A percentile compares a stretch with the other conserved stretches of the same genome.
Evolutionary conservation across 2,329 filamentous ascomycete genomes (phyloP).

Genomic region (Penicillium decumbens): DNA sequence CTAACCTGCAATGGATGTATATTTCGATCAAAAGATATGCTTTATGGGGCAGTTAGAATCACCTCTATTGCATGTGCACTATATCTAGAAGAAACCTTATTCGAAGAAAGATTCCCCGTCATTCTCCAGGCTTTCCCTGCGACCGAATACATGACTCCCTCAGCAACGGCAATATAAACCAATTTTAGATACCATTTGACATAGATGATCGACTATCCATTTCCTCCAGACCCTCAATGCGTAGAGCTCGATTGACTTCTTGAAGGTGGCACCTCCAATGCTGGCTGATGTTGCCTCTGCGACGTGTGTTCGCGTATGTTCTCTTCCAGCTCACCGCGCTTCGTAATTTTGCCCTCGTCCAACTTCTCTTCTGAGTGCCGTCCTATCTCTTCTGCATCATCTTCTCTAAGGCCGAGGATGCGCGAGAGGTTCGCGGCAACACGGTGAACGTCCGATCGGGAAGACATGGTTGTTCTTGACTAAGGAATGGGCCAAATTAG

Average conservation of each 20-base stretch:
- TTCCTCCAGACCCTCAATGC: constrained; percentile 11
- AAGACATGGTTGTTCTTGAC: background rate
- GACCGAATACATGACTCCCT: no score
- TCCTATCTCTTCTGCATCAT: background rate
- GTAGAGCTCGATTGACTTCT: constrained; percentile 15
- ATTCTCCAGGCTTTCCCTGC: no score
- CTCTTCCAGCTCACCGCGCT: constrained; percentile 8
- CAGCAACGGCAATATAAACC: no score
- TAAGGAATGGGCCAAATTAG: no score
- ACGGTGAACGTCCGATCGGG: constrained; percentile 6
- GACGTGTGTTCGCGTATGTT: constrained; percentile 10
- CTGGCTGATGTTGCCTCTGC: constrained; percentile 3
- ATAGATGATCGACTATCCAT: no score
- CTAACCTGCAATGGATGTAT: background rate
- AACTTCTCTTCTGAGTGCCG: background rate
- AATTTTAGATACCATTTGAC: no score
- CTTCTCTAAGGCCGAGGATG: constrained; percentile 1
- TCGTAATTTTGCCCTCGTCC: constrained; percentile 6
- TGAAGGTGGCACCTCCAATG: constrained; percentile 10
- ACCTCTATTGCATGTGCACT: no score
- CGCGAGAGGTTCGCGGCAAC: constrained; percentile 10
- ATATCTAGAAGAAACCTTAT: no score
- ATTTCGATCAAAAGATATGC: background rate
- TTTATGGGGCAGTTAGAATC: background rate
- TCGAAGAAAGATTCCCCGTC: no score